Base-by-base conservation (phyloP, 345 rosid genomes). In the Turnera subulata region DNA sequence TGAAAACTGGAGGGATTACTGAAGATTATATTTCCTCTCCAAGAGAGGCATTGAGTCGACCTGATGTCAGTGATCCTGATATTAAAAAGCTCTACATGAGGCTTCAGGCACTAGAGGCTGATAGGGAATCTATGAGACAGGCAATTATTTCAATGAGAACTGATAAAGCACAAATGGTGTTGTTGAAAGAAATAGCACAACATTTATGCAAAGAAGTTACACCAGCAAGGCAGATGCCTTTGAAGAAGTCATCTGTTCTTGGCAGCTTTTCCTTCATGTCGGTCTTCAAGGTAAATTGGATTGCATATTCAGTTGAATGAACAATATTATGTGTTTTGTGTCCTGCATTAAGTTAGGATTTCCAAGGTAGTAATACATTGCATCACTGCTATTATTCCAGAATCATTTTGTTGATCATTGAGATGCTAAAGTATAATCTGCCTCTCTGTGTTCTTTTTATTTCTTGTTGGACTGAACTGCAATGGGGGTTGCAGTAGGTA, bases 121-220 rank as follows among this genome's bases (percentile, higher is more conserved):
- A 94, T 69, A 84, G 97, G 69, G 99, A 94, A 78, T 94, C 96
- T 12, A 85, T 94, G 99, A 84, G 86, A 68, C 95, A 88, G 51
- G 84, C 95, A 60, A 61, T 94, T 64, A 47, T 90, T 54, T 90
- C 99, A 29, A 90, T 88, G 96, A 83, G 97, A 19, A 90, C 95
- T 0, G 96, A 90, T 49, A 90, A 88, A 72, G 86, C 96, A 10
- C 97, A 85, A 46, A 52, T 90, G 78, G 83, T 82, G 50, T 61
- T 94, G 51, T 59, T 94, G 80, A 90, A 84, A 82, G 97, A 94
- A 76, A 94, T 94, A 60, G 99, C 97, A 61, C 97, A 90, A 59
- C 96, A 84, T 59, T 64, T 90, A 71, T 82, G 84, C 78, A 87
- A 84, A 63, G 96, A 90, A 57, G 74, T 77, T 69, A 53, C 80